phyloP scores from a whole-genome alignment of 306 rosid genomes.

The Luffa aegyptiaca region DNA sequence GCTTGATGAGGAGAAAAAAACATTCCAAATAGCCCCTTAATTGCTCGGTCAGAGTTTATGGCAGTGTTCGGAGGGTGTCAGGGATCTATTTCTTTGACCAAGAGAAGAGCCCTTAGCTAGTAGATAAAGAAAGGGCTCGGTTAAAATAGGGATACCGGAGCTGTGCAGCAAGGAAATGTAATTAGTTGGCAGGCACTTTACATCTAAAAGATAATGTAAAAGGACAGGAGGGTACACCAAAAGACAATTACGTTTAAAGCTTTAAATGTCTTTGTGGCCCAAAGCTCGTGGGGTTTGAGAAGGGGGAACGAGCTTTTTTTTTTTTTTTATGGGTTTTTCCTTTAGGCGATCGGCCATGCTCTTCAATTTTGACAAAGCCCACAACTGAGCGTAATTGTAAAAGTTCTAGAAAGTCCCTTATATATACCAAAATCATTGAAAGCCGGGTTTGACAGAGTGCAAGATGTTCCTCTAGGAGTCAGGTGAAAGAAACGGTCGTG shows the following conservation, averaged over 20 bases:
- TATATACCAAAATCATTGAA: not conserved
- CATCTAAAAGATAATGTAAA: not conserved
- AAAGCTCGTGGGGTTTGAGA: not conserved
- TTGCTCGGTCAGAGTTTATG: no score
- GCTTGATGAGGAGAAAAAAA: no score
- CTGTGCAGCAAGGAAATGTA: not conserved
- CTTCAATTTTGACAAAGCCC: not conserved
- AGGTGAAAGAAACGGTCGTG: not conserved
- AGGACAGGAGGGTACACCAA: not conserved
- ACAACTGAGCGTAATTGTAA: not conserved
- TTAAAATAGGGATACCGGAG: not conserved
- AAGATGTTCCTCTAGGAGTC: not conserved
- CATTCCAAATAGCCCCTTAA: no score
- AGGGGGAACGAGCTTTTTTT: not conserved
- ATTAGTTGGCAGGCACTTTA: not conserved
- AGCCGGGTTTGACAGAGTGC: not conserved
- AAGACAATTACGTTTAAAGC: not conserved
- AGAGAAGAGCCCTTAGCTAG: no score
- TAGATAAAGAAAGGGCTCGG: no score
- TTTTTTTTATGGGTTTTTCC: not conserved
- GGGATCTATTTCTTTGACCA: no score
- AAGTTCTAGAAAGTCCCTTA: not conserved
- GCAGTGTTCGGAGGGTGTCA: no score
- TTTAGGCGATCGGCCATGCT: not conserved
- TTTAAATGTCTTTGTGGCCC: not conserved